Evolutionary conservation across 768 basidiomycete species (phyloP).

Genomic region (Hysterangium stoloniferum): DNA sequence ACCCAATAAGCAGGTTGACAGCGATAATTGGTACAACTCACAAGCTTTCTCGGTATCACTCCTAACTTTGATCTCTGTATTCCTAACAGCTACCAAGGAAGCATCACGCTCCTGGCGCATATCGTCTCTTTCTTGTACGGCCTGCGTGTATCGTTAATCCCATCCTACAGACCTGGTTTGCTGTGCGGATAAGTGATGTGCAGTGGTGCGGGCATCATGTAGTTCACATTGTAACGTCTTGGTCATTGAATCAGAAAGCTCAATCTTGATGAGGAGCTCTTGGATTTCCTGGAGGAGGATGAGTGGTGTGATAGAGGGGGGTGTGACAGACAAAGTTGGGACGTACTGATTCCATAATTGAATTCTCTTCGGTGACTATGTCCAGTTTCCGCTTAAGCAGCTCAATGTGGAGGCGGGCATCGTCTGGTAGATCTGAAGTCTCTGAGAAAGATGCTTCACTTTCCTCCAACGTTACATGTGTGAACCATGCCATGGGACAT

Average conservation of each 20-base stretch:
- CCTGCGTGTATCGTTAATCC: slow-evolving; percentile 55
- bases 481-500: too few species aligned
- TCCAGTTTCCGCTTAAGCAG: slow-evolving; percentile 29
- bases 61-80: too few species aligned
- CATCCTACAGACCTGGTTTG: slow-evolving; percentile 64
- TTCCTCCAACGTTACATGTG: too few species aligned
- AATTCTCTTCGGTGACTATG: slow-evolving; percentile 47
- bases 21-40: neutral
- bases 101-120: slow-evolving; percentile 52
- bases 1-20: neutral
- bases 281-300: slow-evolving; percentile 50
- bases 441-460: too few species aligned
- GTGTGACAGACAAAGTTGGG: neutral
- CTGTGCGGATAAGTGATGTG: slow-evolving; percentile 60
- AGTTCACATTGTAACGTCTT: slow-evolving; percentile 67
- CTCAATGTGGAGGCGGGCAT: slow-evolving; percentile 17
- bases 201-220: slow-evolving; percentile 59
- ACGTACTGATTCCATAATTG: slow-evolving; percentile 50
- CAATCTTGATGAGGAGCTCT: slow-evolving; percentile 73
- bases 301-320: neutral
- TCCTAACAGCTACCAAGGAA: too few species aligned
- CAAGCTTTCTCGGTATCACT: too few species aligned
- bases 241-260: slow-evolving; percentile 72
- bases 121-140: slow-evolving; percentile 75
- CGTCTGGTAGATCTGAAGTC: too few species aligned